Conservation (phyloP, 1,284 basidiomycete genomes). For the Xerocomus cyaneibrunnescens region DNA sequence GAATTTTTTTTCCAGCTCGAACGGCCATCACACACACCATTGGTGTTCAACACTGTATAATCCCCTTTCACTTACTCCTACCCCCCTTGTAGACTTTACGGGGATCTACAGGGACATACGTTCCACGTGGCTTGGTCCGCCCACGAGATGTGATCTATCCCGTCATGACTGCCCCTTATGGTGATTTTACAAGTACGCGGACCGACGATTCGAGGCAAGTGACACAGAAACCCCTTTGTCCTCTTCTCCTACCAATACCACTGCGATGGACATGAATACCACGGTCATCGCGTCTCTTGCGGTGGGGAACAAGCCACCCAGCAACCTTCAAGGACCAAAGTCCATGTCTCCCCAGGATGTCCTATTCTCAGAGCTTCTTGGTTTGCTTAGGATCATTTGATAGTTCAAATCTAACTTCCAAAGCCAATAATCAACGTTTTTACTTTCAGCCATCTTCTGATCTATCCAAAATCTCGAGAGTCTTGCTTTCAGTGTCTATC, state of each 20-base stretch:
- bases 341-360: constrained; percentile 4
- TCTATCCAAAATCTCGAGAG: constrained; percentile 16
- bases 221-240: constrained; percentile 3
- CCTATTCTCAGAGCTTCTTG: constrained; percentile 16
- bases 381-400: constrained; percentile 11
- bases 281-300: constrained; percentile 13
- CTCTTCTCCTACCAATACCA: constrained; percentile 15
- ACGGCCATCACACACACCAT: too few relatives aligned
- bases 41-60: neutral
- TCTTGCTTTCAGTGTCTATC: constrained; percentile 14
- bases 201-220: constrained; percentile 10
- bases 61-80: too few relatives aligned
- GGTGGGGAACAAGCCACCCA: neutral
- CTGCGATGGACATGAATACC: neutral
- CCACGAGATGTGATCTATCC: neutral
- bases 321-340: neutral
- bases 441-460: constrained; percentile 24
- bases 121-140: neutral
- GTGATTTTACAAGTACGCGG: neutral
- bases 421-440: neutral
- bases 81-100: neutral
- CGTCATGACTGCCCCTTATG: neutral
- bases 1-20: too few relatives aligned
- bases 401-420: neutral
- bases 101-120: constrained; percentile 1